Base-by-base conservation (phyloP, 495 filamentous ascomycete species). In the Margaritispora aquatica region DNA sequence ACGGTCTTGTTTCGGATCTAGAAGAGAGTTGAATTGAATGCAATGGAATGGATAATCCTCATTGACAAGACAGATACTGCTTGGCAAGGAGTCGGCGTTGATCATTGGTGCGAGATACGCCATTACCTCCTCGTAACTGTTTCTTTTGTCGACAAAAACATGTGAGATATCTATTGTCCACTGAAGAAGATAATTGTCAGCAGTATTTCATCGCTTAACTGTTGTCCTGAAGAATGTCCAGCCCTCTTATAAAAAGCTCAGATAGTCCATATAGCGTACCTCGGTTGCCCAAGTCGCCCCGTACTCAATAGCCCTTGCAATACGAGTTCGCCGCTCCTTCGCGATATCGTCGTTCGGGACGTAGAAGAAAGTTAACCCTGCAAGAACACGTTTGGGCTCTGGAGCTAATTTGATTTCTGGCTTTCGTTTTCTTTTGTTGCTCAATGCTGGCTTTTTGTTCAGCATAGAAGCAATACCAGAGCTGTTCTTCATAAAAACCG, bases 21-120 rank as follows among this genome's bases (percentile, higher is more conserved):
- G 66, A 0, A 94, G 58, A 0, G 74, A 67, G 1, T 74, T 71
- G 57, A 79, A 87, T 26, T 75, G 73, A 31, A 94, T 83, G 55
- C 92, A 97, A 15, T 97, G 90, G 0, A 89, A 71, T 2, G 88
- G 83, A 66, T 91, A 98, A 1, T 75, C 71, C 53, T 94, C 89
- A 58, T 91, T 88, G 17, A 96, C 91, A 0, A 93, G 52, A 47
- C 83, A 67, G 13, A 65, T 46, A 57, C 59, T 51, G 26, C n/a
- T 11, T 51, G 62, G 55, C 41, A 55, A 54, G 63, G 57, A 20
- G 74, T 60, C 27, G 58, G 83, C 78, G 2, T 81, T 76, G 31
- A 85, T 63, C 0, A 49, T 21, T 3, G 57, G 51, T 24, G 82
- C 80, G 8, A 95, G 71, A 54, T 80, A 74, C 31, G 70, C 74